Evolutionary conservation across 495 filamentous ascomycete genomes (phyloP), one percentile per base, ranked within the genome.

Genomic region (Schizothecium vesticola): DNA sequence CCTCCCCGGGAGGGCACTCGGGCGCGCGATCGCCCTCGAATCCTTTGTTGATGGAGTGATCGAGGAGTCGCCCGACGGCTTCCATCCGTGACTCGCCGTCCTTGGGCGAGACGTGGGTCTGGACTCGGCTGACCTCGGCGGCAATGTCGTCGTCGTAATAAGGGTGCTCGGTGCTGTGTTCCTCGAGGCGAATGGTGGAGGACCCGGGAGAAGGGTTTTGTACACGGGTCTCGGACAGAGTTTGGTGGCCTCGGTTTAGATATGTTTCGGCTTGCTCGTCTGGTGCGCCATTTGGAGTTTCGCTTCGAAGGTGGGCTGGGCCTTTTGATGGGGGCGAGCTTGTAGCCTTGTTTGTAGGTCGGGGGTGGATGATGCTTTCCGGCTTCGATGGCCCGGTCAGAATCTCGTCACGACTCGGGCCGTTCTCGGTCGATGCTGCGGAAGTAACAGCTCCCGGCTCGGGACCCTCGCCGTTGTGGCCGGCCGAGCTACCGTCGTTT

Each of bases 121-220:
- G 89, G 23, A 88, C 77, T 64, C 90, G 84, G 19, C 76, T 72
- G 31, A 90, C 82, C 74, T 92, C 90, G 1, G 76, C 77, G 0
- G 81, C 80, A 36, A 92, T 79, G 59, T 85, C 81, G 12, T 63
- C 59, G 72, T 92, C 91, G 74, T 89, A 92, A 69, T 90, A 85
- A 1, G 86, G 84, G 55, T 88, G 82, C 0, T 83, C 81, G 6
- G 81, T 74, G 0, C 82, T 86, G 68, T 89, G 88, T 64, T 88
- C 83, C 1, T 83, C 80, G 1, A 90, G 80, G 1, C n/a, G 61
- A 4, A 24, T 63, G 25, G 56, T 31, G n/a, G 58, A n/a, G 3
- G 70, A 63, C 1, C 69, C 68, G 10, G 77, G 61, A 4, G 61
- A 64, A 24, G 61, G 77, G 57, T 75, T 51, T 26, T 75, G 67